Percentiles rank a stretch among this genome's conserved stretches.
Evolutionary conservation across 306 rosid species (phyloP).

Genomic region (Quercus ilex): DNA sequence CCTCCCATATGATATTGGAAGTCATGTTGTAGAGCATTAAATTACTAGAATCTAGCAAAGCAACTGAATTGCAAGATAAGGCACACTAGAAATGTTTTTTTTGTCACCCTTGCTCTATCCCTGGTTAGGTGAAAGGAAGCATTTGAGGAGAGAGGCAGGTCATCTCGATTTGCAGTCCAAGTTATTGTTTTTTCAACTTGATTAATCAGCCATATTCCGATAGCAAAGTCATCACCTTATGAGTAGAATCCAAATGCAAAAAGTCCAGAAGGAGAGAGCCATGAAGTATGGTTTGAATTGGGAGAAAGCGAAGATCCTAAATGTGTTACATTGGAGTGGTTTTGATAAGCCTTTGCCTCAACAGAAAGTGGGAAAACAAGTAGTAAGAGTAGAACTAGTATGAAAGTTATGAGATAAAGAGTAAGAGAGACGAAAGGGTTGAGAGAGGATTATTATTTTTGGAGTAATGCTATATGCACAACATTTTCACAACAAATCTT

Average conservation of each 20-base stretch:
- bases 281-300: too few species aligned
- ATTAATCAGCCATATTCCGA: neutral
- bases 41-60: constrained; percentile 1
- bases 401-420: too few species aligned
- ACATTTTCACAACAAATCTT: too few species aligned
- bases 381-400: too few species aligned
- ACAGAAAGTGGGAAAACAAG: too few species aligned
- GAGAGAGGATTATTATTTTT: too few species aligned
- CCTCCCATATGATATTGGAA: neutral
- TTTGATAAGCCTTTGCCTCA: too few species aligned
- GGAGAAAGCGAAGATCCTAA: too few species aligned
- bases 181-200: neutral
- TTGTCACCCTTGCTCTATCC: neutral
- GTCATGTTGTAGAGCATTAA: neutral
- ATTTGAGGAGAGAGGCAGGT: neutral
- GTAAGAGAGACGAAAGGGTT: too few species aligned
- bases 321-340: too few species aligned
- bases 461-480: too few species aligned
- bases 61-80: neutral
- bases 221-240: neutral
- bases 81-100: neutral
- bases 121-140: neutral
- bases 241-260: neutral
- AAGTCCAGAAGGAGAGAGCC: too few species aligned
- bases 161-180: neutral